Conservation (phyloP, 139 green algal species). For the Chlorella sp. region DNA sequence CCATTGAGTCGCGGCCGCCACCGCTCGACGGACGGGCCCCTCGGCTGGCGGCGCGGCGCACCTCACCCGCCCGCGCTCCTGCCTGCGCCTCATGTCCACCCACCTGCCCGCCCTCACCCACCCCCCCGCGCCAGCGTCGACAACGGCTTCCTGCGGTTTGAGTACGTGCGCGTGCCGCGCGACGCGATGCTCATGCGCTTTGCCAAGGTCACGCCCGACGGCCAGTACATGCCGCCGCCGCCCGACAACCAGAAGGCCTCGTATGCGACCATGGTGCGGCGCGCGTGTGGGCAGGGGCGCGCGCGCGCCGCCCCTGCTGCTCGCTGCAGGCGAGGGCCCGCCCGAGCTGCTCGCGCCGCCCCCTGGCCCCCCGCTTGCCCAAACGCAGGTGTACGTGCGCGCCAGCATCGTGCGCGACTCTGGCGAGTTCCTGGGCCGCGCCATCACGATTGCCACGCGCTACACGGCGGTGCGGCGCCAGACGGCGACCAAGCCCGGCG, state of each 20-base stretch:
- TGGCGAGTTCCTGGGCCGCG: conserved; percentile 70
- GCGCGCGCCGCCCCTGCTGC: background rate
- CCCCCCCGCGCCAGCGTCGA: conserved; percentile 60
- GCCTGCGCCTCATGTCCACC: background rate
- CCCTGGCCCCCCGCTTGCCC: conserved; percentile 65
- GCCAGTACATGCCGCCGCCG: conserved; percentile 80
- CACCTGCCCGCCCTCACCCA: background rate
- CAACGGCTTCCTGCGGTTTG: conserved; percentile 88
- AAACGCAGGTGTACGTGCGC: conserved; percentile 93
- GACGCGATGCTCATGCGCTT: conserved; percentile 91
- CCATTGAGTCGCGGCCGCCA: too few species aligned
- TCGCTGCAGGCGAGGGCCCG: too few species aligned
- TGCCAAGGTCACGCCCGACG: conserved; percentile 76
- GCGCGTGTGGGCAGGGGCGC: too few species aligned
- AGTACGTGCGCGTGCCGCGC: conserved; percentile 72
- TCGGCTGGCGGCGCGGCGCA: too few species aligned
- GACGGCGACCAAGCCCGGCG: conserved; percentile 61
- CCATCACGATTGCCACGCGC: conserved; percentile 83
- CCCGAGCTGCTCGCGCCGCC: background rate
- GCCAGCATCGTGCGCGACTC: conserved; percentile 82
- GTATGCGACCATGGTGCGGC: conserved; percentile 95
- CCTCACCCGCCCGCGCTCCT: background rate
- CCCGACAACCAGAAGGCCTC: conserved; percentile 85
- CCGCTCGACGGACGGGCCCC: too few species aligned
- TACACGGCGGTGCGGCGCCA: conserved; percentile 87